Base-by-base conservation (phyloP, 2,329 filamentous ascomycete genomes). In the Drechslerella stenobrocha region DNA sequence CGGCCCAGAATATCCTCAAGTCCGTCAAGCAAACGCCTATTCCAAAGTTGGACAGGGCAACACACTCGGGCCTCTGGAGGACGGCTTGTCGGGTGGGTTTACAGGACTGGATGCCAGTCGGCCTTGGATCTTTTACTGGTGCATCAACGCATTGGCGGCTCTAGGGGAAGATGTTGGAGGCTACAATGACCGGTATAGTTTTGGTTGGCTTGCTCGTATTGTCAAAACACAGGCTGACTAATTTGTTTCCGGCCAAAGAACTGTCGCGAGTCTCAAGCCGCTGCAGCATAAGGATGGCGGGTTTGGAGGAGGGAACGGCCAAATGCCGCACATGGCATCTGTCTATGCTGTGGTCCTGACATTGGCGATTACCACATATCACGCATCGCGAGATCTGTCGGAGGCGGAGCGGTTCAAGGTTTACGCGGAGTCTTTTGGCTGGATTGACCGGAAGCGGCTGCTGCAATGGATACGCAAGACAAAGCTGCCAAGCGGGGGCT, bases 61-160 rank as follows among this genome's bases (percentile, higher is more conserved):
- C 57, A 45, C 64, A 69, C 79, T 80, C 59, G 80, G 79, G 48
- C 84, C 95, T 67, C 89, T 67, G 35, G 55, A 67, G n/a, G 50
- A 60, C n/a, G 63, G 63, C 20, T 24, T 67, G 28, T 47, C 92
- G 0, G 78, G 82, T 5, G 79, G 79, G 2, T 96, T 87, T 76
- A 84, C 87, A 52, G 81, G 81, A 48, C 83, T 90, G 71, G 93
- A 98, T 79, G 87, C 93, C 28, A 91, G 88, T 75, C 81, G 92
- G 57, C 91, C 93, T 7, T 98, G 93, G 93, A 83, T 96, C 74
- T 81, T 96, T 70, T 97, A 96, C 78, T 98, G 93, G 93, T 88
- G 84, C 53, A 80, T 97, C 55, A 84, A 86, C 30, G 90, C 84
- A 1, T 80, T 98, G 70, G 80, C 82, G 23, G 80, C 91, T 30